These are phyloP conservation scores for Pelargonium citronellum DNA, from an alignment of 441 rosid species.

Conservation along the genomic window DNA sequence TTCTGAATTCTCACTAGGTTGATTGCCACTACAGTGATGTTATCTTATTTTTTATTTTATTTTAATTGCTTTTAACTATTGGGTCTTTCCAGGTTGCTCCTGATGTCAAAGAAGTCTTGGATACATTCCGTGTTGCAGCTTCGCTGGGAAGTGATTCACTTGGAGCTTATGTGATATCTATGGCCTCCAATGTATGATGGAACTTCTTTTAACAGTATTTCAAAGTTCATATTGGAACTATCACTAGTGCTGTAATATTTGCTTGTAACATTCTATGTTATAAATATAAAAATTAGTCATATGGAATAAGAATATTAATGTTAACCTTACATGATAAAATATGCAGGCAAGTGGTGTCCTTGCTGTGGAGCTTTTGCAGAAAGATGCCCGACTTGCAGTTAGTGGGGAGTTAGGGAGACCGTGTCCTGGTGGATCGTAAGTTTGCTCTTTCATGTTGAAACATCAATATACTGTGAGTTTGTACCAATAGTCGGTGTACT, in stretches of 20 bases:
- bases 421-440: slow-evolving; percentile 91
- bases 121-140: slow-evolving; percentile 50
- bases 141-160: slow-evolving; percentile 77
- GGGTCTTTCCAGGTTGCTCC: slow-evolving; percentile 50
- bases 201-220: too few species aligned
- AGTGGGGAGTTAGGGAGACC: slow-evolving; percentile 82
- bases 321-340: slow-evolving; percentile 12
- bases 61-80: too few species aligned
- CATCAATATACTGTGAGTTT: too few species aligned
- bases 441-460: slow-evolving; percentile 10
- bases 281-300: too few species aligned
- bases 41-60: not conserved
- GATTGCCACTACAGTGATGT: too few species aligned
- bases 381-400: slow-evolving; percentile 78
- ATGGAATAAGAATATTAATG: not conserved
- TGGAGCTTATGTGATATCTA: slow-evolving; percentile 61
- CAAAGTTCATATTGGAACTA: too few species aligned
- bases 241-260: too few species aligned
- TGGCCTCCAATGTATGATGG: slow-evolving; percentile 62
- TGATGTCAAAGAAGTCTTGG: slow-evolving; percentile 69
- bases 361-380: slow-evolving; percentile 58
- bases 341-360: slow-evolving; percentile 72
- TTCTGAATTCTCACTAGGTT: too few species aligned
- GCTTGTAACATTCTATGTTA: too few species aligned
- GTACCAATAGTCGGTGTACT: too few species aligned